Conservation (phyloP, 768 basidiomycete species). For the Pleurotus cornucopiae region DNA sequence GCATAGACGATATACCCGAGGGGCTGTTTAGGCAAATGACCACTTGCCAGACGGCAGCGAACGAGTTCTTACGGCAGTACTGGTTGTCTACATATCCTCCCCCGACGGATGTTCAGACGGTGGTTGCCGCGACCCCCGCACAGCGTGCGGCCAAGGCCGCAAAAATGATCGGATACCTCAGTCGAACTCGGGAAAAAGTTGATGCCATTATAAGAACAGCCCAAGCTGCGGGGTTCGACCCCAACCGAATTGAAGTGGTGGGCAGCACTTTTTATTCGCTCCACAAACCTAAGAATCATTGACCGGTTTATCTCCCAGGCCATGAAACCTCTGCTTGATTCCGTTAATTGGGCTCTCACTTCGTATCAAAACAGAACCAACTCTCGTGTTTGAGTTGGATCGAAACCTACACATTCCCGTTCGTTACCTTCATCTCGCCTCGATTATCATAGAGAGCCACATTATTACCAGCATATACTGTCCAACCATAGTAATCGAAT, state of each 20-base stretch:
- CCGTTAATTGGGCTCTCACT: slow-evolving; percentile 68
- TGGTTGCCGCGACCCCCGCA: slow-evolving; percentile 48
- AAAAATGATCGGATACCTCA: slow-evolving; percentile 85
- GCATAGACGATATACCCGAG: slow-evolving; percentile 74
- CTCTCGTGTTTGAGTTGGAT: slow-evolving; percentile 10
- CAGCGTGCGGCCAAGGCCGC: slow-evolving; percentile 76
- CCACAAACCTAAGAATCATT: neutral
- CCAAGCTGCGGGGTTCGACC: slow-evolving; percentile 58
- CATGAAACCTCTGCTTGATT: slow-evolving; percentile 70
- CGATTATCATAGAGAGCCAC: slow-evolving; percentile 14
- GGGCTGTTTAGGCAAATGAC: slow-evolving; percentile 78
- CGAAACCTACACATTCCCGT: slow-evolving; percentile 4
- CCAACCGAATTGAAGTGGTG: slow-evolving; percentile 59
- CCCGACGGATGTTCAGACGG: slow-evolving; percentile 45
- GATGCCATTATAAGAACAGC: slow-evolving; percentile 67
- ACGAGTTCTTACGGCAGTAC: slow-evolving; percentile 95
- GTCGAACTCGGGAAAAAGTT: slow-evolving; percentile 79
- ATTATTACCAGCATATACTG: slow-evolving; percentile 11
- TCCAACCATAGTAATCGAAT: slow-evolving; percentile 9
- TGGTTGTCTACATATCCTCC: slow-evolving; percentile 88
- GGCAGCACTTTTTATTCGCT: slow-evolving; percentile 21
- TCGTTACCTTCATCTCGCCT: slow-evolving; percentile 5
- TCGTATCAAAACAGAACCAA: slow-evolving; percentile 38
- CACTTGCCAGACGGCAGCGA: slow-evolving; percentile 88
- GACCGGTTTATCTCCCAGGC: slow-evolving; percentile 38